phyloP scores from a whole-genome alignment of 441 rosid genomes.

The Sinapis alba region DNA sequence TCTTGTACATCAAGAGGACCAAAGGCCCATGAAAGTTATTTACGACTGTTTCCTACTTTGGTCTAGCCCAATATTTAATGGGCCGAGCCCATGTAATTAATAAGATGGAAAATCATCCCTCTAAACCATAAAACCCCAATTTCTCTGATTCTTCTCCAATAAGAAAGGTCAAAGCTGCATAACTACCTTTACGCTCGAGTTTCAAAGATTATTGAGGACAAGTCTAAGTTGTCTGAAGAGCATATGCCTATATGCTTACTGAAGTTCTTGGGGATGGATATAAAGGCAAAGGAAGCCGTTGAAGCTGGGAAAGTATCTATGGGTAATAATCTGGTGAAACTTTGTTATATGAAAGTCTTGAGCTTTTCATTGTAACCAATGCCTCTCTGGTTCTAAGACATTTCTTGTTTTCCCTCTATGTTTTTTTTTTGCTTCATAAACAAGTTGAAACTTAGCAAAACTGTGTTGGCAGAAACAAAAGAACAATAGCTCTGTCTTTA shows the following conservation, averaged over 20 bases:
- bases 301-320: no score
- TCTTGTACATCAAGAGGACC: no score
- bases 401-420: neutral
- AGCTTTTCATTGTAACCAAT: neutral
- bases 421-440: neutral
- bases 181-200: conserved; percentile 81
- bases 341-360: neutral
- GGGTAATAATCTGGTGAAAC: no score
- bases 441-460: neutral
- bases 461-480: neutral
- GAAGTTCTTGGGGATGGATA: no score
- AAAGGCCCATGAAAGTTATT: no score
- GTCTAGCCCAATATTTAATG: no score
- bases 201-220: conserved; percentile 75
- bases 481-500: no score
- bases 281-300: no score
- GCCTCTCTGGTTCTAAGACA: neutral
- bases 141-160: no score
- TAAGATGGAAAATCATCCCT: conserved; percentile 31
- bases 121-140: no score
- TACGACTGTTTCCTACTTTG: no score
- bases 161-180: neutral
- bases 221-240: conserved; percentile 68
- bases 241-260: no score
- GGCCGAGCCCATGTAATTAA: conserved; percentile 20